A percentile compares a stretch with the other conserved stretches of the same genome.
These are phyloP conservation scores for Labyrinthula sp. DNA, from an alignment of 352 stramenopile genomes.

Conservation along the genomic window DNA sequence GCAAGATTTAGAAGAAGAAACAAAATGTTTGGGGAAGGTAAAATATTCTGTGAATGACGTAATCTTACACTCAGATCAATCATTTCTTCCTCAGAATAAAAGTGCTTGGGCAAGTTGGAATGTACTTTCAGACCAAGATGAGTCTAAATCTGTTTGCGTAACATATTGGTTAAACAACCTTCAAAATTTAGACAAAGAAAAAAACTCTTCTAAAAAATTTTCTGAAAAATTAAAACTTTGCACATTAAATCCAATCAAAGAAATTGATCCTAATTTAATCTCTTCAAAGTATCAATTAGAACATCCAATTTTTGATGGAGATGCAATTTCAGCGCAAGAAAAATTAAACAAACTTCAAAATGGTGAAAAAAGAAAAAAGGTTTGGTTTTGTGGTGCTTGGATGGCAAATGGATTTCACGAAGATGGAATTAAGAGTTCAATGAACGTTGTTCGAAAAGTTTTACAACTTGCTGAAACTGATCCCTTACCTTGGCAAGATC, in stretches of 20 bases:
- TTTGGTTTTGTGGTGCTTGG: conserved; percentile 30
- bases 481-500: conserved; percentile 3
- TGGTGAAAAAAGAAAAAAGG: background rate
- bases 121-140: conserved; percentile 16
- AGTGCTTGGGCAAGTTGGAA: conserved; percentile 28
- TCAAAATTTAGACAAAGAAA: conserved; percentile 24
- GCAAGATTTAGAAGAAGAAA: conserved; percentile 3
- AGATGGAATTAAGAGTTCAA: conserved; percentile 27
- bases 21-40: conserved; percentile 1
- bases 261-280: conserved; percentile 8
- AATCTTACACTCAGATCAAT: conserved; percentile 21
- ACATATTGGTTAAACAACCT: conserved; percentile 34
- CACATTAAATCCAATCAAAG: conserved; percentile 26
- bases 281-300: conserved; percentile 10
- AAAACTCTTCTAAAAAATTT: too few relatives aligned
- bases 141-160: conserved; percentile 13
- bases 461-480: background rate
- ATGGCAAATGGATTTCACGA: conserved; percentile 31
- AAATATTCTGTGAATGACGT: conserved; percentile 24
- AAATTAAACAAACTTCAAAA: conserved; percentile 12
- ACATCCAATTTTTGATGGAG: conserved; percentile 21
- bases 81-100: conserved; percentile 10
- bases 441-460: conserved; percentile 7
- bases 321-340: conserved; percentile 11
- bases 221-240: conserved; percentile 12